These are phyloP conservation scores for Plasmodium berghei DNA, from an alignment of 169 alveolate genomes.

Conservation along the genomic window DNA sequence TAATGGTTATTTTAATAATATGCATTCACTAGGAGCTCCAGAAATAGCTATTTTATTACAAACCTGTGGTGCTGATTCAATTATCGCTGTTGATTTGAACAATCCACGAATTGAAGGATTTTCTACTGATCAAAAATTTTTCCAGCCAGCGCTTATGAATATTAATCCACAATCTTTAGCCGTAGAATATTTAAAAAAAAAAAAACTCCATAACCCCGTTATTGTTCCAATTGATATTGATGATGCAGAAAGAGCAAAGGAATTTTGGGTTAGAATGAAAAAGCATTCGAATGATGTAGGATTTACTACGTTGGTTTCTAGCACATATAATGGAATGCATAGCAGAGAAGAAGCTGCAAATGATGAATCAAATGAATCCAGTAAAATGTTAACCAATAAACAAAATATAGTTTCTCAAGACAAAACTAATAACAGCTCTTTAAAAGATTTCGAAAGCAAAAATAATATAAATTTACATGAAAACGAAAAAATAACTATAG, in stretches of 20 bases:
- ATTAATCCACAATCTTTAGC: conserved; percentile 83
- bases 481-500: conserved; percentile 86
- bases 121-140: conserved; percentile 71
- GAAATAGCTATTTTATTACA: conserved; percentile 78
- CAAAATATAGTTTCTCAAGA: conserved; percentile 27
- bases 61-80: conserved; percentile 86
- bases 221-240: conserved; percentile 88
- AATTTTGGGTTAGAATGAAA: conserved; percentile 81
- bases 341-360: conserved; percentile 68
- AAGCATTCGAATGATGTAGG: conserved; percentile 79
- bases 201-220: conserved; percentile 79
- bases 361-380: conserved; percentile 33
- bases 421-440: conserved; percentile 22
- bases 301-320: conserved; percentile 78
- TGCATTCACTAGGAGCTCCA: conserved; percentile 64
- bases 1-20: conserved; percentile 42
- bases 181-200: conserved; percentile 80
- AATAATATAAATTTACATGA: conserved; percentile 81
- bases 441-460: conserved; percentile 20
- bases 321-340: conserved; percentile 36
- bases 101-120: conserved; percentile 84
- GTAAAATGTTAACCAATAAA: conserved; percentile 8
- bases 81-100: conserved; percentile 87
- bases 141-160: conserved; percentile 83
- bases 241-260: conserved; percentile 86